These are phyloP conservation scores for Pilaira anomala DNA, from an alignment of 192 early-diverging fungal species.

Conservation along the genomic window DNA sequence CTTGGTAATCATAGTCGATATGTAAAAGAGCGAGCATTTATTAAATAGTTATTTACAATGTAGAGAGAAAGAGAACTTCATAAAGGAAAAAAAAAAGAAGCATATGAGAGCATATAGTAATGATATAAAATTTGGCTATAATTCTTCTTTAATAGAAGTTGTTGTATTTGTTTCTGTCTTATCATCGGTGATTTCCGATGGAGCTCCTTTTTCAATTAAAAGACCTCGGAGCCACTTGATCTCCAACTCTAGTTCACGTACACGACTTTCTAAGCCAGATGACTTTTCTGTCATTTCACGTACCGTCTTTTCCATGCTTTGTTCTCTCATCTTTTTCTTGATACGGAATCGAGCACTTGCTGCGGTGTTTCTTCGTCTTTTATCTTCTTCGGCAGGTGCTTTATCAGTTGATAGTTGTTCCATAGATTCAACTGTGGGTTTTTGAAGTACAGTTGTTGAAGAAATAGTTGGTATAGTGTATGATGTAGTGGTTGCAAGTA, in stretches of 20 bases:
- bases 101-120: no score
- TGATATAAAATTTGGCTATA: no score
- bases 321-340: conserved; percentile 90
- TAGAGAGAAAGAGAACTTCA: no score
- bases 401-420: neutral
- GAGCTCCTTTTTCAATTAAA: conserved; percentile 72
- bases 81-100: no score
- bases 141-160: no score
- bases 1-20: no score
- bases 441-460: neutral
- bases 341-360: conserved; percentile 93
- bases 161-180: no score
- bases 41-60: no score
- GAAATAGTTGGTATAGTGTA: neutral
- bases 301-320: conserved; percentile 74
- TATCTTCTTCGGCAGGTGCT: conserved; percentile 66
- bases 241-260: conserved; percentile 84
- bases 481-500: neutral
- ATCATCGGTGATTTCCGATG: neutral
- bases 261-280: conserved; percentile 67
- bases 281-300: conserved; percentile 69
- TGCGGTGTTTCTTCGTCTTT: conserved; percentile 88
- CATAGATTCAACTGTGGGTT: neutral
- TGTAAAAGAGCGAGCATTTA: no score
- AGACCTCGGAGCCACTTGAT: conserved; percentile 84